Base-by-base conservation (phyloP, 352 stramenopile genomes). In the Pythium coloratum region DNA sequence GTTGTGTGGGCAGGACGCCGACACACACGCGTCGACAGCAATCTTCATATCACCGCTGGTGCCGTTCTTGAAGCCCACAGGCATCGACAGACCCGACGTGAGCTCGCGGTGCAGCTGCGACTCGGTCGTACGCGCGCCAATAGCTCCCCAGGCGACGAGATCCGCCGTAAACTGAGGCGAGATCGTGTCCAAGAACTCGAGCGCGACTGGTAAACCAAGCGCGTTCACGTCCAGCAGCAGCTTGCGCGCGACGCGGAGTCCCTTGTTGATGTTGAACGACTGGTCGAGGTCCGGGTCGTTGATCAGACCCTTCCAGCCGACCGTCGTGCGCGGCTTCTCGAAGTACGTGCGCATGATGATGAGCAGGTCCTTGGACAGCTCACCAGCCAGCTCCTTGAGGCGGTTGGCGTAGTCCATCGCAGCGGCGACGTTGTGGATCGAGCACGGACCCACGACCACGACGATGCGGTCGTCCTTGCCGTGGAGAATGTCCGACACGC, bases 231-330 rank as follows among this genome's bases (percentile, higher is more conserved):
- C 86, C 44, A 94, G 78, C 56, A 96, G 67, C 47, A 96, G 73
- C 77, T 96, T 91, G 62, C 88, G 84, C 24, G 86, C 86, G 32
- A 94, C 76, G 59, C 86, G 81, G 55, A 96, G 84, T 49, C 88
- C 88, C 75, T 96, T 94, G 76, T 96, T 96, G 69, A 96, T 96
- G 56, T 94, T 91, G 69, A 91, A 96, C 16, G 82, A 90, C 59
- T 89, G 82, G 68, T 92, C 66, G 9, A 95, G 77, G 55, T 95
- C 85, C 38, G 86, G 86, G 72, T 95, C 86, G 68, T 95, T 95
- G 67, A 95, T 95, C 38, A 95, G 71, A 7, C 86, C 86, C 66
- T 95, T 95, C 86, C 86, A 95, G 28, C 86, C 86, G 34, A 95
- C 76, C 0, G 86, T 95, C 24, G 86, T 95, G 59, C 86, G 84